Percentiles rank a stretch among this genome's conserved stretches.
These are phyloP conservation scores for Colletotrichum neosansevieriae DNA, from an alignment of 2,329 filamentous ascomycete genomes.

Conservation along the genomic window DNA sequence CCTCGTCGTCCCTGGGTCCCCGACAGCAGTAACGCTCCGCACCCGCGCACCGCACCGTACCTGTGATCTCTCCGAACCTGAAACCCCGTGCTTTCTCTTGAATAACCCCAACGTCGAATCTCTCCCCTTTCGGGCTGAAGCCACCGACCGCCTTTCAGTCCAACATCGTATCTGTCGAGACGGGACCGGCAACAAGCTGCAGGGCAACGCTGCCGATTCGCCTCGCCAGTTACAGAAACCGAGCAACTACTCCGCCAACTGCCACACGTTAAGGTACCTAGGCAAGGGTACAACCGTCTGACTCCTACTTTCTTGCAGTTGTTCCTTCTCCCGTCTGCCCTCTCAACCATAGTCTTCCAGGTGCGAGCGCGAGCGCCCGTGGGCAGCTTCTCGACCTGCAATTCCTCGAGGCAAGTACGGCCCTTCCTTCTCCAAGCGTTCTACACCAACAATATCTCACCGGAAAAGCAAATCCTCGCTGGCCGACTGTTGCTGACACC, in stretches of 20 bases:
- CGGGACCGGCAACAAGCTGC: constrained; percentile 19
- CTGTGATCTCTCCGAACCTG: constrained; percentile 40
- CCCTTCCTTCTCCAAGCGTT: background rate
- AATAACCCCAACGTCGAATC: constrained; percentile 38
- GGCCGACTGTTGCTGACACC: constrained; percentile 22
- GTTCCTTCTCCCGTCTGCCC: background rate
- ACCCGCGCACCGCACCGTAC: constrained; percentile 30
- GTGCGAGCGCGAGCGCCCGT: constrained; percentile 7
- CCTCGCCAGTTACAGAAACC: constrained; percentile 12
- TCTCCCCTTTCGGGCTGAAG: constrained; percentile 37
- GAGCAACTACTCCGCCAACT: background rate
- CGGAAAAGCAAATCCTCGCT: background rate
- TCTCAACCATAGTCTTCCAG: constrained; percentile 2
- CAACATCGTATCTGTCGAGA: constrained; percentile 16
- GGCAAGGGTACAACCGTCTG: background rate
- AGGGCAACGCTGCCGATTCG: constrained; percentile 26
- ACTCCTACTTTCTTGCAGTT: background rate
- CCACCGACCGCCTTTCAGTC: constrained; percentile 37
- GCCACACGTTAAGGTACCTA: background rate
- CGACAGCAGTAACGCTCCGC: constrained; percentile 20
- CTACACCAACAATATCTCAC: constrained; percentile 11
- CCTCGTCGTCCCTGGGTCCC: constrained; percentile 27
- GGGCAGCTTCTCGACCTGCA: constrained; percentile 29
- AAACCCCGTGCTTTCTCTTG: constrained; percentile 40
- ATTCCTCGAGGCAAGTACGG: constrained; percentile 19